Percentiles rank a stretch among this genome's conserved stretches.
Conservation (phyloP, 306 rosid genomes). For the Ziziphus jujuba region DNA sequence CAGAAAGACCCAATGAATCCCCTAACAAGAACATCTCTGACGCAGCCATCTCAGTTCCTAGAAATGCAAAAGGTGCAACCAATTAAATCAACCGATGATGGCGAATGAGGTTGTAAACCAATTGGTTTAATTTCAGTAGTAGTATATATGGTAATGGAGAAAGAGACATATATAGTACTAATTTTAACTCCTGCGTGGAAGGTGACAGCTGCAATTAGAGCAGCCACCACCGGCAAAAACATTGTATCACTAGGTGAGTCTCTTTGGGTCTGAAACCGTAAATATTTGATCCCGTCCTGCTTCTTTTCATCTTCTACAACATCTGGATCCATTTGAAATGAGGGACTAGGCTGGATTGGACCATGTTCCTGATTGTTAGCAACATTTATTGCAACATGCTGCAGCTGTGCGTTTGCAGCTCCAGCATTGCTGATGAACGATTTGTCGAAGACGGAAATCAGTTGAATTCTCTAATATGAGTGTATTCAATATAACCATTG, state of each 20-base stretch:
- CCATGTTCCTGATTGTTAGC: background rate
- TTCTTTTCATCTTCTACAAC: background rate
- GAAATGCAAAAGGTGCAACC: background rate
- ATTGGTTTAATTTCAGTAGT: constrained; percentile 18
- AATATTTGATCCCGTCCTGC: background rate
- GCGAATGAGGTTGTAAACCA: too few relatives aligned
- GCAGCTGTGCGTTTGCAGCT: background rate
- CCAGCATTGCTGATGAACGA: background rate
- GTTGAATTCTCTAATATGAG: too few relatives aligned
- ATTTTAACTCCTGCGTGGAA: constrained; percentile 35
- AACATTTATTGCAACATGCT: background rate
- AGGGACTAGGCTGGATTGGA: background rate
- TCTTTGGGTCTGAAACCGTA: constrained; percentile 5
- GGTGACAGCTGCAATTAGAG: constrained; percentile 33
- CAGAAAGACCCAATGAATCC: background rate
- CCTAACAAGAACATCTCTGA: background rate
- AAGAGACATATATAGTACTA: too few relatives aligned
- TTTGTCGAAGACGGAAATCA: too few relatives aligned
- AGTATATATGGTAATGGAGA: too few relatives aligned
- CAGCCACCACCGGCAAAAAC: constrained; percentile 17
- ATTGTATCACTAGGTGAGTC: constrained; percentile 21
- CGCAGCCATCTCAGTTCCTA: background rate
- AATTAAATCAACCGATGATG: too few relatives aligned
- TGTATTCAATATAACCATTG: too few relatives aligned
- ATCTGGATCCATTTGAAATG: too few relatives aligned